Base-by-base conservation (phyloP, 2,329 filamentous ascomycete genomes). In the Hypoxylon sp. region DNA sequence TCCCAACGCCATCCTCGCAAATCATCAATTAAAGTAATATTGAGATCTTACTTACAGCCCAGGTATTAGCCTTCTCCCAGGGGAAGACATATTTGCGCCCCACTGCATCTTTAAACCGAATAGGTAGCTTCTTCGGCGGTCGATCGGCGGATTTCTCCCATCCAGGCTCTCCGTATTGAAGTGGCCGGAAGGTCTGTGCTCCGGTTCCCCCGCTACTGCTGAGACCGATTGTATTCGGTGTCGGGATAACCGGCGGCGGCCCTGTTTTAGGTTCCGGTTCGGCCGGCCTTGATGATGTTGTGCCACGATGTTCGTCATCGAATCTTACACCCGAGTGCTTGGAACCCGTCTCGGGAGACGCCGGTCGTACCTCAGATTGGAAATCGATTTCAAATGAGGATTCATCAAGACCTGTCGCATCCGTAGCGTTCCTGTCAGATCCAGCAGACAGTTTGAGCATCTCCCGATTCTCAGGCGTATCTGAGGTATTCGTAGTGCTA, bases 71-170 rank as follows among this genome's bases (percentile, higher is more conserved):
- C 53, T 90, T 78, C 69, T 90, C 85, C 80, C 87, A 91, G 5
- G 89, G 89, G 72, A 92, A 91, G 73, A 85, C 86, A 77, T 89
- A 91, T 74, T 89, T 90, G 66, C 89, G 82, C 30, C 88, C 88
- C 37, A 91, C 84, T 1, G 88, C 89, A 79, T 92, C 90, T 74
- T 89, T 89, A 78, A 90, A 91, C 68, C 87, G 87, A 75, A 91
- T 86, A 6, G 88, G 88, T 55, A 88, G 83, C 72, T 78, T 77
- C 30, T 66, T 69, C 8, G 74, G 75, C 10, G 74, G 74, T 25
- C 74, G 56, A 27, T 70, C 75, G 2, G 74, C 57, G 1, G 72
- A 76, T 20, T 44, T 68, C 54, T 77, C 73, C 76, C 74, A 77
- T 1, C 72, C 74, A 54, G 69, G 68, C 6, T 77, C 72, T 44